These are phyloP conservation scores for Clavispora carvajalis DNA, from an alignment of 805 yeast species.

Conservation along the genomic window DNA sequence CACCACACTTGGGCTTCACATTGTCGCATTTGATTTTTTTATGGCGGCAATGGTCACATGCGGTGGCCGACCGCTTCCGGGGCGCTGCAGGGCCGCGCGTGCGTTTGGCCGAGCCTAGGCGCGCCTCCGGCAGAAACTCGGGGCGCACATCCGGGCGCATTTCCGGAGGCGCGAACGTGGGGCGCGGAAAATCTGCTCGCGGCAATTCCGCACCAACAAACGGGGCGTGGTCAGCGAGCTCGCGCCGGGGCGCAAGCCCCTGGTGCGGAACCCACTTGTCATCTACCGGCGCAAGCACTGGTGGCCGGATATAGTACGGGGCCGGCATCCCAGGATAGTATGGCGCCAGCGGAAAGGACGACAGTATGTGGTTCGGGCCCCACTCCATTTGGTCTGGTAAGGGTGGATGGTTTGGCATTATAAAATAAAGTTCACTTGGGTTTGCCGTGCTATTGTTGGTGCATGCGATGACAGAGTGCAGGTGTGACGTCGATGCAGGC, in stretches of 20 bases:
- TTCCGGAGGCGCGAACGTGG: background rate
- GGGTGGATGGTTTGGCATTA: background rate
- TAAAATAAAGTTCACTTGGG: background rate
- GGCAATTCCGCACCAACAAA: too few species aligned
- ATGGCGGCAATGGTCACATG: conserved; percentile 33
- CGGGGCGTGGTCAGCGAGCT: too few species aligned
- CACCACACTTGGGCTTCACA: conserved; percentile 29
- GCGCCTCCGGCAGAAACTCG: background rate
- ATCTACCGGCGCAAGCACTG: background rate
- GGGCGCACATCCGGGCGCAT: background rate
- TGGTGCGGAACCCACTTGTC: background rate
- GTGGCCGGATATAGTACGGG: background rate
- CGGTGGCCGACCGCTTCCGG: conserved; percentile 18
- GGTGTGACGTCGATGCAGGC: too few species aligned
- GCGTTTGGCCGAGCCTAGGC: too few species aligned
- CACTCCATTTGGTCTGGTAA: background rate
- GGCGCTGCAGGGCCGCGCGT: background rate
- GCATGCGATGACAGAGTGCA: background rate
- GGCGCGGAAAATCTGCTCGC: too few species aligned
- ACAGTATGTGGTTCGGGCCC: background rate
- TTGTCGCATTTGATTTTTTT: conserved; percentile 37
- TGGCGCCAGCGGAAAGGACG: background rate
- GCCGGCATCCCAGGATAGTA: background rate
- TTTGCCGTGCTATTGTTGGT: background rate
- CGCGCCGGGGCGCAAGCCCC: background rate